Conservation (phyloP, 108 stramenopile species). For the Cylindrotheca fusiformis region DNA sequence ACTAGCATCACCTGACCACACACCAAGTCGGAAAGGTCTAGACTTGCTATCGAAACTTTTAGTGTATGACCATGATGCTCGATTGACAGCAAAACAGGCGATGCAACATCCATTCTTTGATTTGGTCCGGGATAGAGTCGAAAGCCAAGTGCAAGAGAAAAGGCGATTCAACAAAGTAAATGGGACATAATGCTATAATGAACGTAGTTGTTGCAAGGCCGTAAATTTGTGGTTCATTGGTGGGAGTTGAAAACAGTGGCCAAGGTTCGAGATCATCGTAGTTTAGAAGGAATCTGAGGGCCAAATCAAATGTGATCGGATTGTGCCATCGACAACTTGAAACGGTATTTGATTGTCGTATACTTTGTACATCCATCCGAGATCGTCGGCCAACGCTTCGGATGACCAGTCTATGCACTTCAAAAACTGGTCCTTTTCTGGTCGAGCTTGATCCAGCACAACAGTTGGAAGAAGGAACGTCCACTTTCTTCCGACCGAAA, state of each 20-base stretch:
- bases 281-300: conserved; percentile 68
- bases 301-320: conserved; percentile 59
- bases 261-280: conserved; percentile 24
- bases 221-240: too few species aligned
- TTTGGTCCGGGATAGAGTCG: conserved; percentile 44
- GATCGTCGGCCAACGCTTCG: conserved; percentile 37
- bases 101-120: conserved; percentile 86
- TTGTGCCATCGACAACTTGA: conserved; percentile 11
- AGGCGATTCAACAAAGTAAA: background rate
- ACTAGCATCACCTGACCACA: background rate
- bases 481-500: background rate
- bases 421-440: conserved; percentile 9
- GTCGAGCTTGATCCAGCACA: conserved; percentile 24
- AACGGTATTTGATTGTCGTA: conserved; percentile 25
- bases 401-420: conserved; percentile 1
- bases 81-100: conserved; percentile 82
- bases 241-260: too few species aligned
- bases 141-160: conserved; percentile 11
- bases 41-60: conserved; percentile 76
- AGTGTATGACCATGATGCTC: conserved; percentile 76
- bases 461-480: conserved; percentile 30
- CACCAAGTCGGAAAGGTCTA: conserved; percentile 53
- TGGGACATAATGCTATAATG: background rate
- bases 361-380: conserved; percentile 66
- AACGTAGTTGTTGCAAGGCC: too few species aligned